These are phyloP conservation scores for Ophiostoma piceae DNA, from an alignment of 2,329 filamentous ascomycete genomes.

Conservation along the genomic window DNA sequence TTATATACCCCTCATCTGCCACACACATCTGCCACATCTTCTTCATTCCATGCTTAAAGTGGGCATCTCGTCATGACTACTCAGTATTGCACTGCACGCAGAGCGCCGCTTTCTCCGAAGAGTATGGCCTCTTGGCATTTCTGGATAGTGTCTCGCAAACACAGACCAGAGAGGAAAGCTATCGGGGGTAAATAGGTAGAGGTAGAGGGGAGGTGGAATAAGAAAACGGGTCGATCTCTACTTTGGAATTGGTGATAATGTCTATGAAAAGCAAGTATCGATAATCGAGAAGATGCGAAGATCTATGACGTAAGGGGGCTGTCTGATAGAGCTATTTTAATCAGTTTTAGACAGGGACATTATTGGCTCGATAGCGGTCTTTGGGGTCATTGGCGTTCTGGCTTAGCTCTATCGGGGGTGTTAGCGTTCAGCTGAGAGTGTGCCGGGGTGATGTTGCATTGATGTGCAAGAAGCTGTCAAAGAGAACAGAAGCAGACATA, in stretches of 20 bases:
- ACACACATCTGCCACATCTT: neutral
- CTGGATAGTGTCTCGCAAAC: neutral
- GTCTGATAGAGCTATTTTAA: neutral
- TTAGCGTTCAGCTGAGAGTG: slow-evolving; percentile 7
- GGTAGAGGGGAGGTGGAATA: neutral
- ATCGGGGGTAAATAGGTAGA: neutral
- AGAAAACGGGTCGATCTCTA: neutral
- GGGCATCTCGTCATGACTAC: neutral
- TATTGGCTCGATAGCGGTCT: neutral
- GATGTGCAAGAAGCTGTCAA: neutral
- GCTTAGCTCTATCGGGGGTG: neutral
- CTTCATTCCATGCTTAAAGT: neutral
- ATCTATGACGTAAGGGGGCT: slow-evolving; percentile 14
- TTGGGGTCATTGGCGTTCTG: neutral
- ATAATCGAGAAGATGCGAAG: neutral
- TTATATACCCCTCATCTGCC: slow-evolving; percentile 17
- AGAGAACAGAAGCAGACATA: neutral
- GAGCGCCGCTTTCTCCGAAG: slow-evolving; percentile 7
- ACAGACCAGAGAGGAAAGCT: neutral
- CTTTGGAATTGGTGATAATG: neutral
- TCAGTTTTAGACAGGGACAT: neutral
- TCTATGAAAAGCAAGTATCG: neutral
- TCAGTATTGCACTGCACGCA: neutral
- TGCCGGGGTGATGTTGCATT: neutral
- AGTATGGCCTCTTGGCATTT: slow-evolving; percentile 14